Conservation (phyloP, 2,329 filamentous ascomycete species). For the Fusarium tuaranense region DNA sequence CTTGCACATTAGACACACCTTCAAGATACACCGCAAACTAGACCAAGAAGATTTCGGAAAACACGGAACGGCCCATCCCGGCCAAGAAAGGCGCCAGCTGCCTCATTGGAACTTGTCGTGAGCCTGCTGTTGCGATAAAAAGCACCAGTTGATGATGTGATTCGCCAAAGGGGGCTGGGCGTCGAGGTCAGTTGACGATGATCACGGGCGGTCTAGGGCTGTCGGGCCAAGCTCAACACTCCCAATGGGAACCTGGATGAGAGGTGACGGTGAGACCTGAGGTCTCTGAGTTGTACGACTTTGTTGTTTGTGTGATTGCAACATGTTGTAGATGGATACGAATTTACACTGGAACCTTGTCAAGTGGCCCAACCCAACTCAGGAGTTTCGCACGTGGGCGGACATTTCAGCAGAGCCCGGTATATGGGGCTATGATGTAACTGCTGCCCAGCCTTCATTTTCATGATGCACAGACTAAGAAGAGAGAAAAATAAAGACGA, state of each 20-base stretch:
- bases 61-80: slow-evolving; percentile 39
- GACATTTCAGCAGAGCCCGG: background rate
- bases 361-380: slow-evolving; percentile 4
- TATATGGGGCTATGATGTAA: slow-evolving; percentile 10
- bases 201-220: slow-evolving; percentile 21
- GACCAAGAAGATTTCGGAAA: slow-evolving; percentile 12
- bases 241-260: slow-evolving; percentile 5
- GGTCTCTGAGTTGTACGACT: slow-evolving; percentile 22
- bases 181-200: slow-evolving; percentile 32
- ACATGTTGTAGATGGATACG: background rate
- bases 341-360: background rate
- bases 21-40: background rate
- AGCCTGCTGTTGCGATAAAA: slow-evolving; percentile 5
- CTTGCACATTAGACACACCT: background rate
- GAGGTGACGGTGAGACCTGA: slow-evolving; percentile 10
- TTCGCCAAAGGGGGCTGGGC: slow-evolving; percentile 20
- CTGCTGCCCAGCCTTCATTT: background rate
- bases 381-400: slow-evolving; percentile 16
- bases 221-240: slow-evolving; percentile 21
- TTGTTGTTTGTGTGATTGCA: slow-evolving; percentile 7
- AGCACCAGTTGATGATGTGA: slow-evolving; percentile 16
- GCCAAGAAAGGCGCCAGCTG: slow-evolving; percentile 8
- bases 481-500: background rate
- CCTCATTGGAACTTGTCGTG: slow-evolving; percentile 2
- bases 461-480: background rate